A percentile compares a stretch with the other conserved stretches of the same genome.
These are phyloP conservation scores for Beta vulgaris DNA, from an alignment of 148 eudicot species.

Conservation along the genomic window DNA sequence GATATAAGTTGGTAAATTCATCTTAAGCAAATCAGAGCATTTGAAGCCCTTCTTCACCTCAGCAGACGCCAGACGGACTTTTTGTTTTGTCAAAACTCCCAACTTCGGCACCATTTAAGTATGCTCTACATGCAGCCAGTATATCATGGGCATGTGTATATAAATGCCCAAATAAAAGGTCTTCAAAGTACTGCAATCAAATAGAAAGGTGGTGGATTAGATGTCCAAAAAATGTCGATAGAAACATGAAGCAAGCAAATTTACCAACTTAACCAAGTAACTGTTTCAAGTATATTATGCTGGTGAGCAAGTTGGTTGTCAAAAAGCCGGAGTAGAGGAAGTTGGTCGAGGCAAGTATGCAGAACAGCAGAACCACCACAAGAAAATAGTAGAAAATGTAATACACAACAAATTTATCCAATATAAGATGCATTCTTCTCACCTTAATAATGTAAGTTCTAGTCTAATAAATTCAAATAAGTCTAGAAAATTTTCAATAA, in stretches of 20 bases:
- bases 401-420: too few species aligned
- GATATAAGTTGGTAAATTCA: constrained; percentile 28
- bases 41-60: not conserved
- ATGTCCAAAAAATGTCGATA: too few species aligned
- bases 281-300: too few species aligned
- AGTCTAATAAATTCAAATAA: too few species aligned
- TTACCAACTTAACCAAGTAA: not conserved
- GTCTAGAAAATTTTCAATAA: too few species aligned
- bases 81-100: constrained; percentile 51
- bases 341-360: too few species aligned
- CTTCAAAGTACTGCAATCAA: constrained; percentile 65
- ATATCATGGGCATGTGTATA: constrained; percentile 52
- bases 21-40: constrained; percentile 25
- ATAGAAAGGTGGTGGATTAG: not conserved
- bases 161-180: constrained; percentile 71
- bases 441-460: too few species aligned
- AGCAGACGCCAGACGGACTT: not conserved
- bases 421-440: too few species aligned
- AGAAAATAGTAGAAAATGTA: too few species aligned
- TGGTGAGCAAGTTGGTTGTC: too few species aligned
- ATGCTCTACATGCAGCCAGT: constrained; percentile 64
- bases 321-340: too few species aligned
- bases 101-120: constrained; percentile 59
- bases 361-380: too few species aligned
- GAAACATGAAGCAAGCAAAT: not conserved